Evolutionary conservation across 2,329 filamentous ascomycete genomes (phyloP), one percentile per base, ranked within the genome.

Genomic region (Aspergillus floridensis): DNA sequence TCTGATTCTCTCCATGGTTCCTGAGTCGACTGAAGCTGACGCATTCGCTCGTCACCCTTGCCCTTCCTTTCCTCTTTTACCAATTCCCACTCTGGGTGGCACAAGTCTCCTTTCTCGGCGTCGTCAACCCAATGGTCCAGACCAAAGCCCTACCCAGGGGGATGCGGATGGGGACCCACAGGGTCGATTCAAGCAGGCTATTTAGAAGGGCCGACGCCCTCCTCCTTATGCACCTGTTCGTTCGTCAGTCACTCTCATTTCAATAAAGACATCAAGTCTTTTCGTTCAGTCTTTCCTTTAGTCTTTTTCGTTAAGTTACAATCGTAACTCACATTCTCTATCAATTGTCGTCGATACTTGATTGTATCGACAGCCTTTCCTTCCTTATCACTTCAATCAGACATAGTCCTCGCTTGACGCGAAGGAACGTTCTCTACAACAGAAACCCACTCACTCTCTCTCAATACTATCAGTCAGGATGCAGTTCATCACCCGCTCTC

Each of bases 401-500:
- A 47, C 26, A 51, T 38, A 47, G n/a, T n/a, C 35, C 44, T 56
- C 53, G 57, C 61, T 62, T 22, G 59, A 63, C 56, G 59, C 59
- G 51, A 57, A 50, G 19, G 12, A 24, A 56, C 56, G 32, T 31
- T 57, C 57, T 35, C 52, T 59, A 24, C 49, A n/a, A 24, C 29
- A 14, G 38, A 14, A 14, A 14, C 8, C 7, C 8, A 32, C n/a
- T 50, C 11, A 16, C 47, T 2, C 32, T 31, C 21, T 16, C 47
- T 26, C 1, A 21, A 22, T 41, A 22, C 49, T 19, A n/a, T n/a
- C 14, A 16, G 49, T 57, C 60, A 66, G 53, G 54, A 73, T 73
- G 71, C 67, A 70, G 29, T 64, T 72, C 66, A 59, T 65, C 61
- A 70, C 69, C 59, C 67, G 16, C 38, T 44, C 70, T 59, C 56